phyloP scores from a whole-genome alignment of 1,284 basidiomycete genomes.

The Fomitopsis pinicola region DNA sequence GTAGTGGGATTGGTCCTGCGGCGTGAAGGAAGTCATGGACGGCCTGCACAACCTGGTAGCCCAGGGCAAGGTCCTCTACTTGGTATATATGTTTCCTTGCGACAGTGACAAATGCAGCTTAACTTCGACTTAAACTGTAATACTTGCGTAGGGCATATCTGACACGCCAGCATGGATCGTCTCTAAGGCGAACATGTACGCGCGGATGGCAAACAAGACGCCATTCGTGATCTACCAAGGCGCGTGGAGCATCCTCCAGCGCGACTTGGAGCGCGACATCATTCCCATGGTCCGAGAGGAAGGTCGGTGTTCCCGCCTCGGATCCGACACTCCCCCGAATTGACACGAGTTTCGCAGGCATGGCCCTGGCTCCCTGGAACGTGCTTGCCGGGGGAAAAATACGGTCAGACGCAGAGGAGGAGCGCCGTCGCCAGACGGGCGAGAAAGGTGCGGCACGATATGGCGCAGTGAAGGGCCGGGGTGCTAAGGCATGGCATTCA shows the following conservation, averaged over 20 bases:
- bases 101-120: no score
- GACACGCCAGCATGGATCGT: conserved; percentile 55
- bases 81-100: conserved; percentile 20
- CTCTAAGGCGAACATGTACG: conserved; percentile 46
- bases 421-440: conserved; percentile 33
- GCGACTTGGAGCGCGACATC: conserved; percentile 48
- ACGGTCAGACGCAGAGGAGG: conserved; percentile 44
- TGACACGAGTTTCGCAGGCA: conserved; percentile 22
- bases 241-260: conserved; percentile 39
- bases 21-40: conserved; percentile 48
- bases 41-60: conserved; percentile 40
- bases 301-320: conserved; percentile 21
- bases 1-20: conserved; percentile 39
- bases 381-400: conserved; percentile 46
- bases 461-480: neutral
- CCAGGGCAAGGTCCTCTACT: conserved; percentile 42
- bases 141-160: conserved; percentile 21
- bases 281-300: conserved; percentile 43
- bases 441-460: conserved; percentile 29
- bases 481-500: no score
- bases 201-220: conserved; percentile 38
- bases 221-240: conserved; percentile 52
- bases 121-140: neutral
- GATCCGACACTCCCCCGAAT: neutral
- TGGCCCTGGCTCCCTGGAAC: conserved; percentile 48